Conservation (phyloP, 192 early-diverging fungal genomes). For the Spinellus fusiger region DNA sequence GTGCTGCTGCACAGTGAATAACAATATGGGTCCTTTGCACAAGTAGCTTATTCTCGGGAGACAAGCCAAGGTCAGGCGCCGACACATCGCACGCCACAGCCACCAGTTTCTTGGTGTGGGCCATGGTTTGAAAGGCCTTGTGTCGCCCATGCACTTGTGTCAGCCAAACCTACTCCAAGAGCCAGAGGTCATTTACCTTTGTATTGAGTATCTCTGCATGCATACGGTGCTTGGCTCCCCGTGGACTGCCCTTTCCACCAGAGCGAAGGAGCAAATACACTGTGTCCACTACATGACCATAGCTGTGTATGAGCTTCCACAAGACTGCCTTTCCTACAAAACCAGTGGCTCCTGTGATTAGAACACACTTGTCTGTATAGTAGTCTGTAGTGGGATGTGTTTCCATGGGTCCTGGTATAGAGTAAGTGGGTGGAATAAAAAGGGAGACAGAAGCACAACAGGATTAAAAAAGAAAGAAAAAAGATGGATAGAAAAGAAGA, state of each 20-base stretch:
- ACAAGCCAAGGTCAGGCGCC: slow-evolving; percentile 31
- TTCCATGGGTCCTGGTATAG: background rate
- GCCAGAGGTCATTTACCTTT: background rate
- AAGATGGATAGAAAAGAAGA: no score
- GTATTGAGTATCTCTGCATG: slow-evolving; percentile 6
- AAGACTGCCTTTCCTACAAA: slow-evolving; percentile 46
- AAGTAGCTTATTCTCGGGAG: slow-evolving; percentile 26
- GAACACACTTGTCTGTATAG: slow-evolving; percentile 29
- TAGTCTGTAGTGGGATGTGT: slow-evolving; percentile 3
- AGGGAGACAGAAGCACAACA: background rate
- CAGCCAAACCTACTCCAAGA: slow-evolving; percentile 18
- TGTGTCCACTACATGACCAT: slow-evolving; percentile 31
- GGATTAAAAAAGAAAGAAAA: background rate
- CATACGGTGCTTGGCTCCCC: slow-evolving; percentile 5
- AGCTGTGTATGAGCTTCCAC: slow-evolving; percentile 33
- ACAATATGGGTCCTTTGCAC: slow-evolving; percentile 32
- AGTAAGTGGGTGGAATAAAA: background rate
- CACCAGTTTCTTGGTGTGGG: slow-evolving; percentile 29
- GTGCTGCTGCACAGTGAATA: slow-evolving; percentile 42
- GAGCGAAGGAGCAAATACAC: slow-evolving; percentile 13
- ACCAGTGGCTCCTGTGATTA: slow-evolving; percentile 47
- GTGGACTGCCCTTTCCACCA: slow-evolving; percentile 13
- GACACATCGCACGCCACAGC: slow-evolving; percentile 40
- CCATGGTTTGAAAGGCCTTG: background rate
- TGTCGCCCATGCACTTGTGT: slow-evolving; percentile 3